phyloP scores from a whole-genome alignment of 2,329 filamentous ascomycete genomes.

The Purpureocillium lavendulum region DNA sequence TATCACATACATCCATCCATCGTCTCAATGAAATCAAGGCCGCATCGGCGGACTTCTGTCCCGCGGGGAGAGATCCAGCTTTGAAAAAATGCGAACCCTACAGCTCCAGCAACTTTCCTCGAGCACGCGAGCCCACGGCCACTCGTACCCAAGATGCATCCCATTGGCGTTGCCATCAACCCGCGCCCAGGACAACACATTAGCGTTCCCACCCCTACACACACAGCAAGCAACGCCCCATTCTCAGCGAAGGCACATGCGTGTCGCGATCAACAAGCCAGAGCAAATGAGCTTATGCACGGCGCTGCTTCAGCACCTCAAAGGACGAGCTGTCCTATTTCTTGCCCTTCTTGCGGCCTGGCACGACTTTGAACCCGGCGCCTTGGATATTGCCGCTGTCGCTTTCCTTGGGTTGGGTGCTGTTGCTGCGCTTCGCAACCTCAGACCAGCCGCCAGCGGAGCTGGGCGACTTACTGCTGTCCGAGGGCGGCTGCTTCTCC shows the following conservation, averaged over 20 bases:
- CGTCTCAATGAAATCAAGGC: background rate
- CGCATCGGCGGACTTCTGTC: too few relatives aligned
- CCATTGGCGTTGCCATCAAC: too few relatives aligned
- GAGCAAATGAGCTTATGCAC: constrained; percentile 1
- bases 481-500: constrained; percentile 58
- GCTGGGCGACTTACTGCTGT: constrained; percentile 33
- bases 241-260: too few relatives aligned
- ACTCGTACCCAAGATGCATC: too few relatives aligned
- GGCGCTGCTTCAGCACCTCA: constrained; percentile 6
- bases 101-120: too few relatives aligned
- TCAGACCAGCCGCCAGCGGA: constrained; percentile 79
- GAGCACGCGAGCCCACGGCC: too few relatives aligned
- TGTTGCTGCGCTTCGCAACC: constrained; percentile 84
- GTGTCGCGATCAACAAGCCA: too few relatives aligned
- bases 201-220: too few relatives aligned
- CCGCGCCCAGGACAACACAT: background rate
- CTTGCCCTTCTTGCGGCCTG: constrained; percentile 85
- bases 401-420: constrained; percentile 31
- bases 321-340: constrained; percentile 37
- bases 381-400: constrained; percentile 30
- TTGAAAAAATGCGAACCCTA: too few relatives aligned
- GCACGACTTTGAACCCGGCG: constrained; percentile 81
- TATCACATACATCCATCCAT: background rate
- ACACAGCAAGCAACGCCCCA: too few relatives aligned
- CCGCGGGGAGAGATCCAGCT: too few relatives aligned